A percentile compares a stretch with the other conserved stretches of the same genome.
These are phyloP conservation scores for Magnusiomyces ingens DNA, from an alignment of 1,139 yeast genomes.

Conservation along the genomic window DNA sequence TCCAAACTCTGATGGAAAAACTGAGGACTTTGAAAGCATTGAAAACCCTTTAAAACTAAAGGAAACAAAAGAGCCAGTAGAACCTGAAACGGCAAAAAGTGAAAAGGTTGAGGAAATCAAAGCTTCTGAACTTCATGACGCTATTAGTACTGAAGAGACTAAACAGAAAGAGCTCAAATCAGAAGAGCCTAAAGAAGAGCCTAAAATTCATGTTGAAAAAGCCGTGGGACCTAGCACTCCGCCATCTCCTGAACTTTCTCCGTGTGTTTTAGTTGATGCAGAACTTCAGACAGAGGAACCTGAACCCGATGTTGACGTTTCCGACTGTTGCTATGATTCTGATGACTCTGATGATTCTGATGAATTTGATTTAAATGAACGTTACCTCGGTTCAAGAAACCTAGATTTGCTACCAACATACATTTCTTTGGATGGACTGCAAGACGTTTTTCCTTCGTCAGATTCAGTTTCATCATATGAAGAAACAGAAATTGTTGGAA, in stretches of 20 bases:
- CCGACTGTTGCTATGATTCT: neutral
- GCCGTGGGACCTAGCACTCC: neutral
- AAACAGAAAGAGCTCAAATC: no score
- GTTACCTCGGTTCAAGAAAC: neutral
- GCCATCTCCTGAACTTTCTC: neutral
- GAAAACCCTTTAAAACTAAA: no score
- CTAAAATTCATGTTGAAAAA: neutral
- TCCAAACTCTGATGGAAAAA: neutral
- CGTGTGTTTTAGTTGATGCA: neutral
- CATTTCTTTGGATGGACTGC: conserved; percentile 2
- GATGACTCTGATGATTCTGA: conserved; percentile 8
- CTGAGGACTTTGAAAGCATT: no score
- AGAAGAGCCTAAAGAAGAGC: no score
- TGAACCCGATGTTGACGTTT: neutral
- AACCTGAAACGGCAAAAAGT: no score
- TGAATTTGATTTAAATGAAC: conserved; percentile 1
- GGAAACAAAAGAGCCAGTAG: neutral
- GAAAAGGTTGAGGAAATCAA: no score
- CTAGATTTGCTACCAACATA: neutral
- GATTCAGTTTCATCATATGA: conserved; percentile 1
- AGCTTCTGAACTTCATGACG: no score
- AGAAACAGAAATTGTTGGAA: conserved; percentile 1
- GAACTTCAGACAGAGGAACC: neutral
- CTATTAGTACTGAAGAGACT: no score
- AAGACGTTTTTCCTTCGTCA: neutral